Evolutionary conservation across 2,329 filamentous ascomycete species (phyloP).

Genomic region (Diatrype stigma): DNA sequence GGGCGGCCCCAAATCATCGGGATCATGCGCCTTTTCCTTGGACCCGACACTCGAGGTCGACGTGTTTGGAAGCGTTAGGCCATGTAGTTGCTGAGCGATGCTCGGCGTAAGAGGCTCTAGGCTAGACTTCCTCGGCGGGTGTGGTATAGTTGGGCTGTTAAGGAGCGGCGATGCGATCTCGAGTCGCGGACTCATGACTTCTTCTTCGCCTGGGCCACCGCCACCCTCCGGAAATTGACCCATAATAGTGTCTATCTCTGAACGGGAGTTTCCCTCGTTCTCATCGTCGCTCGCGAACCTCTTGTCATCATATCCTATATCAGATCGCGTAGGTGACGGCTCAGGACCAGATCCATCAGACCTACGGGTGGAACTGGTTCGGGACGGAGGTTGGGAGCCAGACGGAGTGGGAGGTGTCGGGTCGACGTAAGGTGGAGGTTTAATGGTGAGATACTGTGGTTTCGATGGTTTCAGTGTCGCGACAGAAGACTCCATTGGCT

Average conservation of each 20-base stretch:
- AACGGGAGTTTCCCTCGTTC: constrained; percentile 65
- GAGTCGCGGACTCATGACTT: constrained; percentile 87
- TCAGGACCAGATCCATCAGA: constrained; percentile 39
- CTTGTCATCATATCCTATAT: constrained; percentile 55
- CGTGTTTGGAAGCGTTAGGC: constrained; percentile 35
- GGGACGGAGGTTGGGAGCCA: constrained; percentile 52
- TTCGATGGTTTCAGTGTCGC: constrained; percentile 45
- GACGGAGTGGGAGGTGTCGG: constrained; percentile 55
- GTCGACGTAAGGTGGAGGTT: constrained; percentile 48
- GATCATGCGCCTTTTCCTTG: constrained; percentile 29
- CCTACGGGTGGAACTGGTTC: constrained; percentile 54
- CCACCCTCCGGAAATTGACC: constrained; percentile 81
- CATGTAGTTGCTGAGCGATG: constrained; percentile 44
- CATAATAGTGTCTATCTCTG: constrained; percentile 97
- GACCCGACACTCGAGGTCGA: constrained; percentile 35
- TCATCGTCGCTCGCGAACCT: constrained; percentile 56
- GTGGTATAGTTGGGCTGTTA: constrained; percentile 56
- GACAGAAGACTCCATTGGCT: constrained; percentile 41
- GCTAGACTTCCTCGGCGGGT: constrained; percentile 82
- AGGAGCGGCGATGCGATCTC: constrained; percentile 79
- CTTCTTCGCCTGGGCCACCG: constrained; percentile 67
- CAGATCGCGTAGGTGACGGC: constrained; percentile 51
- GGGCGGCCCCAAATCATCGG: constrained; percentile 49
- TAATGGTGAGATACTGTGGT: constrained; percentile 44
- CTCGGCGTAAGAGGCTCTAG: constrained; percentile 64